Percentiles rank a stretch among this genome's conserved stretches.
These are phyloP conservation scores for Plectranthus barbatus DNA, from an alignment of 257 asterid genomes.

Conservation along the genomic window DNA sequence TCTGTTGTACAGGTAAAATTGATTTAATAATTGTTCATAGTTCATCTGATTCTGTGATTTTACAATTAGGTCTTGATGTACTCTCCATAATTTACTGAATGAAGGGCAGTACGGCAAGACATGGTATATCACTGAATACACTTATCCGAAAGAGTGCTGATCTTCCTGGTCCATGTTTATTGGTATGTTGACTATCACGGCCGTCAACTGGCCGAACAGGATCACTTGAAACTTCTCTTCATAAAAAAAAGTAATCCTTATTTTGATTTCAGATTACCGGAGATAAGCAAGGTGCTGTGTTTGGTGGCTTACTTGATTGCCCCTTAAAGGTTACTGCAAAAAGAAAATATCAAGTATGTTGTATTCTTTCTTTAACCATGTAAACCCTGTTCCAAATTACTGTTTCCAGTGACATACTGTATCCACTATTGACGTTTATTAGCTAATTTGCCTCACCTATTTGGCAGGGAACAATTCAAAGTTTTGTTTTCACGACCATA, in stretches of 20 bases:
- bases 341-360: constrained; percentile 78
- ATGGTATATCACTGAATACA: constrained; percentile 93
- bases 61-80: constrained; percentile 21
- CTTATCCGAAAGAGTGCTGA: constrained; percentile 58
- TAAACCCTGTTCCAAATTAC: not conserved
- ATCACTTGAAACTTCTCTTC: not conserved
- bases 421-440: not conserved
- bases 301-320: constrained; percentile 93
- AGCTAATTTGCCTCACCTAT: constrained; percentile 10
- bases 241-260: not conserved
- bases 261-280: constrained; percentile 65
- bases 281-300: constrained; percentile 84
- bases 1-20: constrained; percentile 67
- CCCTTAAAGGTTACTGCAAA: constrained; percentile 78
- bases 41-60: constrained; percentile 2
- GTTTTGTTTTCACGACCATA: constrained; percentile 86
- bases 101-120: constrained; percentile 93
- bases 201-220: not conserved
- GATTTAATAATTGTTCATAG: not conserved
- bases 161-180: constrained; percentile 72
- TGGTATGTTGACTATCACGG: constrained; percentile 39
- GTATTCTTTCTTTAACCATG: constrained; percentile 1
- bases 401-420: not conserved
- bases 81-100: constrained; percentile 35
- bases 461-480: constrained; percentile 73